phyloP scores from a whole-genome alignment of 2,329 filamentous ascomycete genomes.

The Epichloe amarillans region DNA sequence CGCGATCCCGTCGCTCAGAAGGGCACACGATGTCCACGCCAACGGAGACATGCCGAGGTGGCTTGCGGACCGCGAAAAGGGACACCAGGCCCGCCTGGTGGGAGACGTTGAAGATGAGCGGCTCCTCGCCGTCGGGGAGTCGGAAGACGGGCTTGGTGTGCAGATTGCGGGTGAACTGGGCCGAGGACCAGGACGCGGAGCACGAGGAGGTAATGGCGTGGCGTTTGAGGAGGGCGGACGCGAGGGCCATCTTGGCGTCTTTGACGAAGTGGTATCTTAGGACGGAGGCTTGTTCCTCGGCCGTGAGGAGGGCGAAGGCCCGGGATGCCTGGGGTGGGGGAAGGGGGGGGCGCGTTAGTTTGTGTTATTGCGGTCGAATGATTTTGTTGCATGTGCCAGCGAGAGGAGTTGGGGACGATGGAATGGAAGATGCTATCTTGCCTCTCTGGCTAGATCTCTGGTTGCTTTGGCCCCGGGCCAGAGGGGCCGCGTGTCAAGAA shows the following conservation, averaged over 20 bases:
- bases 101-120: constrained; percentile 59
- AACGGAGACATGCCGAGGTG: constrained; percentile 30
- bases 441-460: constrained; percentile 31
- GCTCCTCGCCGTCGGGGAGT: constrained; percentile 33
- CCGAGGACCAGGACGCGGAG: constrained; percentile 45
- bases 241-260: constrained; percentile 64
- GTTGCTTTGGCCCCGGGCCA: constrained; percentile 41
- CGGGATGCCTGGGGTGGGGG: constrained; percentile 42
- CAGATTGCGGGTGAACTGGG: constrained; percentile 41
- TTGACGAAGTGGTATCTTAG: constrained; percentile 51
- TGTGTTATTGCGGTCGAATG: too few relatives aligned
- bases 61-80: constrained; percentile 39
- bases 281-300: constrained; percentile 42
- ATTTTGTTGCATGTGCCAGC: too few relatives aligned
- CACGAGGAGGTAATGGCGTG: constrained; percentile 48
- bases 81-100: constrained; percentile 67
- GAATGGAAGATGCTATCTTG: constrained; percentile 16
- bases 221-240: constrained; percentile 61
- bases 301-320: constrained; percentile 37
- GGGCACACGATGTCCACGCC: constrained; percentile 69
- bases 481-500: constrained; percentile 45
- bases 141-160: constrained; percentile 40
- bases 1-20: constrained; percentile 51
- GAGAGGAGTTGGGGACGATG: not conserved
- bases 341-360: not conserved